Conservation (phyloP, 106 monocot genomes). For the Dactylorhiza incarnata region DNA sequence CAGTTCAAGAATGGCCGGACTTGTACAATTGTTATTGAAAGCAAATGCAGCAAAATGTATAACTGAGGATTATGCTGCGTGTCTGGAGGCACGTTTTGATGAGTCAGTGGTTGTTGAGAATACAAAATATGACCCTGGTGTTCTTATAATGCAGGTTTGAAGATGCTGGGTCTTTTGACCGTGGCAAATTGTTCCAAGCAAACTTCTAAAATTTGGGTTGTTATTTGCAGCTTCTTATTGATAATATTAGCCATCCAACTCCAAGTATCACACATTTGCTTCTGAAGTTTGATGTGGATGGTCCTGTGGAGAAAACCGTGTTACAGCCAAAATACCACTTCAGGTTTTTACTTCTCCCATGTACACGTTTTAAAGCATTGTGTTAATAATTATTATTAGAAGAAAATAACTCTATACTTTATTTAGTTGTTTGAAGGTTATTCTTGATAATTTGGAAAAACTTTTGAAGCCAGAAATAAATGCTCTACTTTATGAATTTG, state of each 20-base stretch:
- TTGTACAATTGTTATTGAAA: conserved; percentile 78
- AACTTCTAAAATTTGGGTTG: background rate
- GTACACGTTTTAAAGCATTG: background rate
- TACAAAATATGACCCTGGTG: conserved; percentile 76
- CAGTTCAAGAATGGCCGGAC: conserved; percentile 84
- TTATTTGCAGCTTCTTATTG: conserved; percentile 69
- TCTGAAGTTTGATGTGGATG: conserved; percentile 82
- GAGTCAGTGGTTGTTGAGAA: conserved; percentile 58
- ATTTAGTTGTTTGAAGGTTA: conserved; percentile 89
- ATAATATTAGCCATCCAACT: conserved; percentile 77
- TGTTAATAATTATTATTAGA: background rate
- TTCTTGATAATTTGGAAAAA: conserved; percentile 83
- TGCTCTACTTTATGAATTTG: conserved; percentile 68
- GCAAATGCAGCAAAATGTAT: conserved; percentile 57
- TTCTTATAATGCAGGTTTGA: conserved; percentile 87
- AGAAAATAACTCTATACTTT: background rate
- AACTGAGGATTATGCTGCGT: conserved; percentile 85
- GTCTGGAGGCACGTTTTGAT: conserved; percentile 83
- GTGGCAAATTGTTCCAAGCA: background rate
- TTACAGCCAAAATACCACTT: conserved; percentile 90
- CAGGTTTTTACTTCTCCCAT: conserved; percentile 35
- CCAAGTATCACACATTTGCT: conserved; percentile 91
- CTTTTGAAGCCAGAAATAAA: conserved; percentile 74
- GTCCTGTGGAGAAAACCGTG: conserved; percentile 53
- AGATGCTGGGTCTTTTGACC: background rate